These are phyloP conservation scores for Nemania sp. DNA, from an alignment of 2,329 filamentous ascomycete species.

Conservation along the genomic window DNA sequence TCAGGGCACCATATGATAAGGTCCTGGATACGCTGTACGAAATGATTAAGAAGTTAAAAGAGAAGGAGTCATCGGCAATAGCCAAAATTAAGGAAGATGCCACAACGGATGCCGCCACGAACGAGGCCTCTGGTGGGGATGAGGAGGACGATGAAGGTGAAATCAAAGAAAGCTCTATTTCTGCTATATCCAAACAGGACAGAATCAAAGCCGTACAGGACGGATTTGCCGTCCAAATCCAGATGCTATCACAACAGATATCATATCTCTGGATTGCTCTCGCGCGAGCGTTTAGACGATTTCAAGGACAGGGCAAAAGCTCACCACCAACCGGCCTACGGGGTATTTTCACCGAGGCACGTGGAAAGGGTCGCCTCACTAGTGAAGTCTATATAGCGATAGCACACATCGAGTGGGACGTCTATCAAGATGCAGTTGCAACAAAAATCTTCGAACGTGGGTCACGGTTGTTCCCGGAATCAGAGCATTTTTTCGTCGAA, in stretches of 20 bases:
- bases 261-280: constrained; percentile 96
- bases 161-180: constrained; percentile 54
- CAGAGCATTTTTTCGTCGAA: constrained; percentile 92
- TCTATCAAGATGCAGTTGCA: constrained; percentile 92
- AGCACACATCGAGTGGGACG: constrained; percentile 92
- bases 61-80: constrained; percentile 69
- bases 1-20: constrained; percentile 85
- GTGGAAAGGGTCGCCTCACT: constrained; percentile 86
- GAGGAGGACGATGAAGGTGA: constrained; percentile 66
- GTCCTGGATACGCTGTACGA: constrained; percentile 90
- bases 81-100: constrained; percentile 67
- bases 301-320: constrained; percentile 85
- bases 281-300: constrained; percentile 91
- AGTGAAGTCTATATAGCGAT: constrained; percentile 96
- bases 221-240: constrained; percentile 77
- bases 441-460: constrained; percentile 97
- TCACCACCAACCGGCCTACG: constrained; percentile 75
- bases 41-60: constrained; percentile 79
- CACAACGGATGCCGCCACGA: constrained; percentile 44
- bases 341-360: constrained; percentile 89
- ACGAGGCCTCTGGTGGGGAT: constrained; percentile 48
- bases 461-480: constrained; percentile 91
- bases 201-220: constrained; percentile 72
- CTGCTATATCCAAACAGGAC: constrained; percentile 71
- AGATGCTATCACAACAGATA: constrained; percentile 83